phyloP scores from a whole-genome alignment of 345 rosid genomes.

The Xanthoceras sorbifolium region DNA sequence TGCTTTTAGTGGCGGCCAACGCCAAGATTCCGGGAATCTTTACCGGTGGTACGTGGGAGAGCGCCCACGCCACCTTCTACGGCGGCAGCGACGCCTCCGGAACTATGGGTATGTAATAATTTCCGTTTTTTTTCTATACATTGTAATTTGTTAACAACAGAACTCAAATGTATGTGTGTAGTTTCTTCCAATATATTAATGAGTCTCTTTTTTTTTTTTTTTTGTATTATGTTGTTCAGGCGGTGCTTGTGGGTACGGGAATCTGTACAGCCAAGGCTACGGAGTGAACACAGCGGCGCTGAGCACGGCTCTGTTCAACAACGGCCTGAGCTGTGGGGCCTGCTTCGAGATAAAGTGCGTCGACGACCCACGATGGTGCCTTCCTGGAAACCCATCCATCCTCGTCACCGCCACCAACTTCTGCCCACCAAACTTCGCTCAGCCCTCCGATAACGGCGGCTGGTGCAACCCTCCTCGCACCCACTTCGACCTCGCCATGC shows the following conservation, averaged over 20 bases:
- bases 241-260: constrained; percentile 98
- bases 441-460: constrained; percentile 83
- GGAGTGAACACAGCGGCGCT: constrained; percentile 95
- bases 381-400: constrained; percentile 77
- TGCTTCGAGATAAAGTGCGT: constrained; percentile 89
- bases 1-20: constrained; percentile 9
- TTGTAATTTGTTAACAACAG: too few relatives aligned
- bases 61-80: constrained; percentile 62
- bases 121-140: neutral
- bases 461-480: constrained; percentile 99
- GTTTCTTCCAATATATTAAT: too few relatives aligned
- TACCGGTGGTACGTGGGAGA: constrained; percentile 43
- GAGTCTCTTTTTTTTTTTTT: neutral
- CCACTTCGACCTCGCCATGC: constrained; percentile 99
- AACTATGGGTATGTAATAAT: constrained; percentile 45
- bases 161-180: too few relatives aligned
- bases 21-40: constrained; percentile 47
- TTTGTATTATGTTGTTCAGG: constrained; percentile 34
- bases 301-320: constrained; percentile 91
- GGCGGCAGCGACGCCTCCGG: constrained; percentile 71
- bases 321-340: constrained; percentile 87
- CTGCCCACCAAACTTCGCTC: constrained; percentile 94
- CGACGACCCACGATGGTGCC: constrained; percentile 81
- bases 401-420: constrained; percentile 88
- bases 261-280: constrained; percentile 92